These are phyloP conservation scores for Plantago elongata DNA, from an alignment of 257 asterid species.

Conservation along the genomic window DNA sequence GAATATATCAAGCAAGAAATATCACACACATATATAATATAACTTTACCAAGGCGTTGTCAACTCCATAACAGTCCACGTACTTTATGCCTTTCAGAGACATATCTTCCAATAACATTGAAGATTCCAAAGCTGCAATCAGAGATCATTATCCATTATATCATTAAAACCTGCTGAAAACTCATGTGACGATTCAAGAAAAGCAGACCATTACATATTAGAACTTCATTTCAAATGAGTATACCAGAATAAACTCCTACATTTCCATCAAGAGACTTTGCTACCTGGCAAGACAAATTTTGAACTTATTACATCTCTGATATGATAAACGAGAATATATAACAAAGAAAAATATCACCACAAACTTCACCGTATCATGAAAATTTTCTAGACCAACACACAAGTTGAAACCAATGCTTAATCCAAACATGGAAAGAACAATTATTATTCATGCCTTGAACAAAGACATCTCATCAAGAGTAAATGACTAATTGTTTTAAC, in stretches of 20 bases:
- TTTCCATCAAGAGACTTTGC: conserved; percentile 99
- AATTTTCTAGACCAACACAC: no score
- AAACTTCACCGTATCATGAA: no score
- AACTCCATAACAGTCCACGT: conserved; percentile 92
- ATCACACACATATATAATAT: neutral
- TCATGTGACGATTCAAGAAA: conserved; percentile 12
- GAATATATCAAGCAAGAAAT: conserved; percentile 14
- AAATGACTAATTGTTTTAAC: neutral
- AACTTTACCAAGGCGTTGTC: conserved; percentile 85
- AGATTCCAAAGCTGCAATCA: conserved; percentile 65
- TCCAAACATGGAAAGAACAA: no score
- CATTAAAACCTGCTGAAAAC: conserved; percentile 5
- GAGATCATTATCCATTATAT: conserved; percentile 15
- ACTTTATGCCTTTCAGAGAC: conserved; percentile 82
- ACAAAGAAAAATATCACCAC: conserved; percentile 2
- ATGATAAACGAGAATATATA: conserved; percentile 11
- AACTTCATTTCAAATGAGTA: conserved; percentile 9
- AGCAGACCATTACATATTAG: conserved; percentile 12
- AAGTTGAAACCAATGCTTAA: no score
- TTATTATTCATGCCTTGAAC: no score
- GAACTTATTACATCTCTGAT: conserved; percentile 17
- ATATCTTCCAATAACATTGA: conserved; percentile 85
- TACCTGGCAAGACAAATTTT: conserved; percentile 54
- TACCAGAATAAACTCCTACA: conserved; percentile 97
- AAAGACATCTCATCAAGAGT: no score